Percentiles rank a stretch among this genome's conserved stretches.
Evolutionary conservation across 208 protist genomes (phyloP).

Genomic region (Acanthamoeba castellanii): DNA sequence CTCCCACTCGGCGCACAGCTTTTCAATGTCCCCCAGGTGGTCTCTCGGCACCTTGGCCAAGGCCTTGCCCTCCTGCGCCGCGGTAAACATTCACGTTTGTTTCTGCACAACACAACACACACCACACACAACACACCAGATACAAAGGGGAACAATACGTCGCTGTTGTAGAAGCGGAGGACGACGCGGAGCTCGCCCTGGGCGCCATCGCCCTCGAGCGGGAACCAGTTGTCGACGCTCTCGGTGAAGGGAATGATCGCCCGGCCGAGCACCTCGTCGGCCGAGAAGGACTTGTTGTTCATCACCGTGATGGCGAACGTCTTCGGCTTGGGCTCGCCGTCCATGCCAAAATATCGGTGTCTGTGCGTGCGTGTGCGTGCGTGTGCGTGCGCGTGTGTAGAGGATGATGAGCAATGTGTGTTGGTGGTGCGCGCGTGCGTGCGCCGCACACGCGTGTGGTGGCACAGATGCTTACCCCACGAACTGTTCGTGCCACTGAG

Average conservation of each 20-base stretch:
- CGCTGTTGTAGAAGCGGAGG: conserved; percentile 58
- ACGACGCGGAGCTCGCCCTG: conserved; percentile 65
- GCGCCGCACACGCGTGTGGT: too few relatives aligned
- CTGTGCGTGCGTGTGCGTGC: not conserved
- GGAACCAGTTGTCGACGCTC: conserved; percentile 60
- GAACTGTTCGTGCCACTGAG: conserved; percentile 68
- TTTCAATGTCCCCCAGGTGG: conserved; percentile 4
- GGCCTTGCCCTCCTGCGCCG: conserved; percentile 2
- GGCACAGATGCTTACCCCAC: conserved; percentile 1
- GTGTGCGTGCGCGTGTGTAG: not conserved
- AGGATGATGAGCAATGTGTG: not conserved
- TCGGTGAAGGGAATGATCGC: conserved; percentile 66
- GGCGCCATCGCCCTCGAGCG: conserved; percentile 54
- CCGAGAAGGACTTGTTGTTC: conserved; percentile 67
- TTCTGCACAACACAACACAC: not conserved
- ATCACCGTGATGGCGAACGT: conserved; percentile 65
- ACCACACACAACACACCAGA: not conserved
- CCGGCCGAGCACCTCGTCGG: conserved; percentile 41
- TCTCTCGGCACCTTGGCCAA: conserved; percentile 49
- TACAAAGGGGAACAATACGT: not conserved
- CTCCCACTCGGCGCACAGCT: conserved; percentile 49
- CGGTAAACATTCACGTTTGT: not conserved
- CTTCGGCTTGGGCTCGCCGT: conserved; percentile 67
- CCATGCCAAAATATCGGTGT: conserved; percentile 64
- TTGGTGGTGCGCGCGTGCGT: not conserved